A percentile compares a stretch with the other conserved stretches of the same genome.
Conservation (phyloP, 2,329 filamentous ascomycete genomes). For the Colletotrichum trifolii region DNA sequence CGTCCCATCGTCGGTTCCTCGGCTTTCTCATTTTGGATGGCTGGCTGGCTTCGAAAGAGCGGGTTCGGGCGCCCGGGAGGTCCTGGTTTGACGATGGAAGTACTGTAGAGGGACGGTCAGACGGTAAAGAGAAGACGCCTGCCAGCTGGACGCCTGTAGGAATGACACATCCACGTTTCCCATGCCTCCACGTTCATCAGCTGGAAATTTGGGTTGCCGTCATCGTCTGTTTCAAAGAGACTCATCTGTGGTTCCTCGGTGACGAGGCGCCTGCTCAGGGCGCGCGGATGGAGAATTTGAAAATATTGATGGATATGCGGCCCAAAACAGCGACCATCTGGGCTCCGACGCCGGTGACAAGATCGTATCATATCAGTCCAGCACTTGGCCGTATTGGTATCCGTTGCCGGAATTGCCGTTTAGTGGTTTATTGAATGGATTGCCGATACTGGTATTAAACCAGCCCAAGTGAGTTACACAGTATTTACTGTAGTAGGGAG, state of each 20-base stretch:
- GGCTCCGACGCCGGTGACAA: too few species aligned
- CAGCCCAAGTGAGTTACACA: too few species aligned
- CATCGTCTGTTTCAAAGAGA: slow-evolving; percentile 24
- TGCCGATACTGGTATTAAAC: too few species aligned
- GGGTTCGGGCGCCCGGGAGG: not conserved
- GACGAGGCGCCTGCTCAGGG: not conserved
- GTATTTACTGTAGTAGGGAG: too few species aligned
- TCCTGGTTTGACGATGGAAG: slow-evolving; percentile 5
- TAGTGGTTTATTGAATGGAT: too few species aligned
- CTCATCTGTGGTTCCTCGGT: not conserved
- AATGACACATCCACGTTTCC: slow-evolving; percentile 17
- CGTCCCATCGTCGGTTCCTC: slow-evolving; percentile 30
- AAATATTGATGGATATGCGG: too few species aligned
- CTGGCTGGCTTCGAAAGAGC: not conserved
- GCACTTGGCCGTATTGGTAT: too few species aligned
- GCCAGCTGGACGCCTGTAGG: too few species aligned
- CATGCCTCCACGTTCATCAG: slow-evolving; percentile 4
- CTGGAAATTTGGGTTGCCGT: slow-evolving; percentile 17
- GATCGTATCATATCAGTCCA: too few species aligned
- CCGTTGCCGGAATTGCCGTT: too few species aligned
- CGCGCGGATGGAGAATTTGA: not conserved
- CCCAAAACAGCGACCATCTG: too few species aligned
- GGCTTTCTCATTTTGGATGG: slow-evolving; percentile 20
- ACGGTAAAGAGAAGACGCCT: slow-evolving; percentile 15
- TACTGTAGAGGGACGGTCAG: slow-evolving; percentile 2